These are phyloP conservation scores for Leccinum variicolor DNA, from an alignment of 768 basidiomycete genomes.

Conservation along the genomic window DNA sequence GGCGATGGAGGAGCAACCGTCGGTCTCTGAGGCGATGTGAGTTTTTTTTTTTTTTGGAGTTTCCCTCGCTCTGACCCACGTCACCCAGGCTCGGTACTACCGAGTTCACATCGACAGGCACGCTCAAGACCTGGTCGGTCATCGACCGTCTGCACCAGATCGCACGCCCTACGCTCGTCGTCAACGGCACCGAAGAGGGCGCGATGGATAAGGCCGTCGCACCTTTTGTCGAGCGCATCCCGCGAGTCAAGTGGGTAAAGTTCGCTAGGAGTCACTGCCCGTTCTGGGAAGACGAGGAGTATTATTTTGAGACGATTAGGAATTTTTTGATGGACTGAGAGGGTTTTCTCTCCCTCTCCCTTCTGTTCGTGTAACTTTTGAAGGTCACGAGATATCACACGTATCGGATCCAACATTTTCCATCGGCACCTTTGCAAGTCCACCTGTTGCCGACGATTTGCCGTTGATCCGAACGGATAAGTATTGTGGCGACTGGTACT, in stretches of 20 bases:
- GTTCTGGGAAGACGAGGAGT: conserved; percentile 19
- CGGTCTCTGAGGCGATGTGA: conserved; percentile 34
- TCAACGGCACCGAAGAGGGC: conserved; percentile 35
- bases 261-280: conserved; percentile 28
- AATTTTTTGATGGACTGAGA: conserved; percentile 11
- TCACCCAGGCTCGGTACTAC: conserved; percentile 14
- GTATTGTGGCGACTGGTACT: not conserved
- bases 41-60: not conserved
- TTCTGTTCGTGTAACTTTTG: not conserved
- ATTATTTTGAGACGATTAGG: conserved; percentile 17
- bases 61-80: not conserved
- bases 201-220: conserved; percentile 31
- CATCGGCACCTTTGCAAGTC: not conserved
- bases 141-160: conserved; percentile 41
- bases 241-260: conserved; percentile 34
- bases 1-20: conserved; percentile 26
- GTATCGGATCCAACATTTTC: not conserved
- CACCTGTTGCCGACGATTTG: not conserved
- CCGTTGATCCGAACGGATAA: not conserved
- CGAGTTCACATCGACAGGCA: conserved; percentile 36
- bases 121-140: conserved; percentile 44
- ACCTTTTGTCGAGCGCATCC: conserved; percentile 32
- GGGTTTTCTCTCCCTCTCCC: not conserved
- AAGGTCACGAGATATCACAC: not conserved
- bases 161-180: conserved; percentile 35